These are phyloP conservation scores for Gossypium raimondii DNA, from an alignment of 345 rosid genomes.

Conservation along the genomic window DNA sequence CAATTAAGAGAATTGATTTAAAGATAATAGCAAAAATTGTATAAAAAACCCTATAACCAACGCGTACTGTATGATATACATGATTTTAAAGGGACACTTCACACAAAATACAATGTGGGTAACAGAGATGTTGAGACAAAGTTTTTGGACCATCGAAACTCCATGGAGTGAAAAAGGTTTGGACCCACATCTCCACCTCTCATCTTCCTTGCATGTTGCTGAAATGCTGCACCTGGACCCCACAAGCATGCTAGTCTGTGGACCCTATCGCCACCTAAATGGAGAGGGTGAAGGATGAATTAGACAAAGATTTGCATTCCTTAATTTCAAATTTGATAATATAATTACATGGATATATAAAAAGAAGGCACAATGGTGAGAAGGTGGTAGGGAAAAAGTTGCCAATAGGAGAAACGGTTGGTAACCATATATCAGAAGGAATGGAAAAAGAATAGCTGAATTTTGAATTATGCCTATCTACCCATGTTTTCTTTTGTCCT, in stretches of 20 bases:
- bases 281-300: no score
- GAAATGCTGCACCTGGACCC: slow-evolving; percentile 16
- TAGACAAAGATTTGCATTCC: no score
- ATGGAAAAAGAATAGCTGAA: slow-evolving; percentile 37
- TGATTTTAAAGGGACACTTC: neutral
- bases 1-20: no score
- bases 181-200: slow-evolving; percentile 24
- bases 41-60: no score
- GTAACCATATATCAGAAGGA: slow-evolving; percentile 36
- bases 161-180: slow-evolving; percentile 8
- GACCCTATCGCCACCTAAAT: slow-evolving; percentile 15
- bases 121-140: slow-evolving; percentile 1
- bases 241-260: slow-evolving; percentile 27
- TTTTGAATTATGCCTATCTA: slow-evolving; percentile 45
- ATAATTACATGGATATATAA: neutral
- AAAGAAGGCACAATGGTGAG: slow-evolving; percentile 25
- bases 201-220: neutral
- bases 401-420: slow-evolving; percentile 38
- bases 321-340: no score
- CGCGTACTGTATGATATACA: no score
- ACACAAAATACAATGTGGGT: slow-evolving; percentile 20
- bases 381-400: slow-evolving; percentile 31
- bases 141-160: slow-evolving; percentile 31
- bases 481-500: neutral
- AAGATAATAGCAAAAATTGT: no score